Conservation (phyloP, 2,329 filamentous ascomycete genomes). For the Colletotrichum cordylinicola region DNA sequence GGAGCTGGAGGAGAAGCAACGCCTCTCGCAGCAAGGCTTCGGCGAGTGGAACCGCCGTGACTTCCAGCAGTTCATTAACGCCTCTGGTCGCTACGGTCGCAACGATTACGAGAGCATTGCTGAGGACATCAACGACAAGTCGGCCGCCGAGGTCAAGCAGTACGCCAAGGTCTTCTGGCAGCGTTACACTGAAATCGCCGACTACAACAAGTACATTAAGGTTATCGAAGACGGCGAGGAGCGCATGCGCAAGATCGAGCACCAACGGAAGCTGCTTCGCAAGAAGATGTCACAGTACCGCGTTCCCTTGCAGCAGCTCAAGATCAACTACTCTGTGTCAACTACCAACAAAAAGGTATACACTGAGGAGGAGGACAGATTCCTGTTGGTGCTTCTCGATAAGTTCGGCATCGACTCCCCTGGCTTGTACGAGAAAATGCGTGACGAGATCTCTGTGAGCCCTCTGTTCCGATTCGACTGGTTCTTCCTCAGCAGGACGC, state of each 20-base stretch:
- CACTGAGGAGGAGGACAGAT: conserved; percentile 96
- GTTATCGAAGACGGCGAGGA: conserved; percentile 94
- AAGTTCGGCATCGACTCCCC: conserved; percentile 92
- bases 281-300: conserved; percentile 97
- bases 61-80: conserved; percentile 98
- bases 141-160: conserved; percentile 80
- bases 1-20: conserved; percentile 86
- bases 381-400: conserved; percentile 91
- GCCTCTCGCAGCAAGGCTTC: conserved; percentile 84
- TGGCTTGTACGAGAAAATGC: conserved; percentile 87
- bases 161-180: conserved; percentile 98
- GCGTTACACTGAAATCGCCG: conserved; percentile 86
- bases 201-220: conserved; percentile 87
- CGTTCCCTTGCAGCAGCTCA: conserved; percentile 96
- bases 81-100: conserved; percentile 90
- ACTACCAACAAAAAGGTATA: conserved; percentile 99
- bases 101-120: conserved; percentile 85
- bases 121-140: conserved; percentile 90
- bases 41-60: conserved; percentile 95
- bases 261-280: conserved; percentile 89
- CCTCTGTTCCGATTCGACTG: conserved; percentile 98
- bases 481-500: conserved; percentile 97
- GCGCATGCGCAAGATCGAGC: conserved; percentile 84
- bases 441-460: conserved; percentile 95
- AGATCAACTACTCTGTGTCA: conserved; percentile 98